Percentiles rank a stretch among this genome's conserved stretches.
These are phyloP conservation scores for Artomyces pyxidatus DNA, from an alignment of 768 basidiomycete species.

Conservation along the genomic window DNA sequence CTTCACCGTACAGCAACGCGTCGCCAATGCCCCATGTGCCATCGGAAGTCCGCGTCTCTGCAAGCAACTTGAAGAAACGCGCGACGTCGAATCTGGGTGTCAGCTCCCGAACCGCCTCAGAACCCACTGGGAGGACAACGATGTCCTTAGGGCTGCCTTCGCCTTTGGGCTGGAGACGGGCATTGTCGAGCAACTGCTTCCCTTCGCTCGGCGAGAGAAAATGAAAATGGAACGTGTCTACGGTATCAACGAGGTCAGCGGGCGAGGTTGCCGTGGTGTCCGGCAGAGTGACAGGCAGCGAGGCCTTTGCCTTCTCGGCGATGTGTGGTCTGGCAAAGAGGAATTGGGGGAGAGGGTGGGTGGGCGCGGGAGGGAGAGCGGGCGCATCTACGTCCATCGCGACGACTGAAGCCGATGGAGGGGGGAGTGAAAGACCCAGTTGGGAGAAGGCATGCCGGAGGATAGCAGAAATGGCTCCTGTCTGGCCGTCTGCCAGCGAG, in stretches of 20 bases:
- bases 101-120: slow-evolving; percentile 39
- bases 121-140: slow-evolving; percentile 39
- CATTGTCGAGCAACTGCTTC: slow-evolving; percentile 22
- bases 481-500: background rate
- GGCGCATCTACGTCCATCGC: background rate
- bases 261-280: background rate
- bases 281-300: slow-evolving; percentile 26
- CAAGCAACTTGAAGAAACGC: slow-evolving; percentile 50
- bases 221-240: slow-evolving; percentile 66
- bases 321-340: slow-evolving; percentile 39
- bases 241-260: slow-evolving; percentile 45
- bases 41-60: slow-evolving; percentile 22
- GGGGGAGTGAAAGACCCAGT: background rate
- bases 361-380: slow-evolving; percentile 34
- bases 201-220: slow-evolving; percentile 23
- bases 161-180: slow-evolving; percentile 31
- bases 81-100: slow-evolving; percentile 70
- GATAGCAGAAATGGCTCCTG: background rate
- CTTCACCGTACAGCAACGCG: slow-evolving; percentile 76
- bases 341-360: slow-evolving; percentile 46
- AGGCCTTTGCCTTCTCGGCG: slow-evolving; percentile 31
- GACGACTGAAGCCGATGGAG: background rate
- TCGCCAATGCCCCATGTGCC: slow-evolving; percentile 61
- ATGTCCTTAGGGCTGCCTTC: slow-evolving; percentile 20
- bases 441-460: background rate